phyloP scores from a whole-genome alignment of 371 early-diverging fungal genomes.

The Saksenaea vasiformis region DNA sequence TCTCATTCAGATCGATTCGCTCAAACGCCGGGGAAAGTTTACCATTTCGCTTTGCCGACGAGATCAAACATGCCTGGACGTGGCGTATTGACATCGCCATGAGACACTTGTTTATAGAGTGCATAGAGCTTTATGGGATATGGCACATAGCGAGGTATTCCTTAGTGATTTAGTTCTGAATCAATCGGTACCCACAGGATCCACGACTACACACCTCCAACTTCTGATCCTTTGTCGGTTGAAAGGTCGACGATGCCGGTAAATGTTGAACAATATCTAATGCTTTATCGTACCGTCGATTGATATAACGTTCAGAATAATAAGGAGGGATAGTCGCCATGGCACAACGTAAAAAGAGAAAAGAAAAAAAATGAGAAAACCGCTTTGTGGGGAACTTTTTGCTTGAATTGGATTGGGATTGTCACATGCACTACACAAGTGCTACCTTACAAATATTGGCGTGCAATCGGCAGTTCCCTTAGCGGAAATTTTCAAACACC shows the following conservation, averaged over 20 bases:
- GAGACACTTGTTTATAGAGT: slow-evolving; percentile 48
- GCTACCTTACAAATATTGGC: too few relatives aligned
- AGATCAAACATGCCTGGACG: slow-evolving; percentile 51
- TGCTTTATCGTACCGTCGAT: slow-evolving; percentile 36
- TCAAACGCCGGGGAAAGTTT: neutral
- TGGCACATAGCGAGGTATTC: neutral
- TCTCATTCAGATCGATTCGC: neutral
- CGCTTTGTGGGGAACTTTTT: neutral
- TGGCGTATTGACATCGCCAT: slow-evolving; percentile 42
- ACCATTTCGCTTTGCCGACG: slow-evolving; percentile 55
- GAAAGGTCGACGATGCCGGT: slow-evolving; percentile 33
- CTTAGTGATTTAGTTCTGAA: neutral
- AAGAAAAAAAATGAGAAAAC: slow-evolving; percentile 10
- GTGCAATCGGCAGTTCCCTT: too few relatives aligned
- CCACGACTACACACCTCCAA: slow-evolving; percentile 27
- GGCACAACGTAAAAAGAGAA: neutral
- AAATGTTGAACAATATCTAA: slow-evolving; percentile 38
- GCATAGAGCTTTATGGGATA: slow-evolving; percentile 38
- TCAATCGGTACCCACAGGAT: neutral
- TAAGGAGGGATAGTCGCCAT: slow-evolving; percentile 24
- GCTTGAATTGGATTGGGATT: neutral
- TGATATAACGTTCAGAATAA: slow-evolving; percentile 28
- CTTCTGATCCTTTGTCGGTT: slow-evolving; percentile 44
- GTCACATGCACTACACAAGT: slow-evolving; percentile 3
- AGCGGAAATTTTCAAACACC: too few relatives aligned